A percentile compares a stretch with the other conserved stretches of the same genome.
Evolutionary conservation across 306 rosid genomes (phyloP).

Genomic region (Prunus mira): DNA sequence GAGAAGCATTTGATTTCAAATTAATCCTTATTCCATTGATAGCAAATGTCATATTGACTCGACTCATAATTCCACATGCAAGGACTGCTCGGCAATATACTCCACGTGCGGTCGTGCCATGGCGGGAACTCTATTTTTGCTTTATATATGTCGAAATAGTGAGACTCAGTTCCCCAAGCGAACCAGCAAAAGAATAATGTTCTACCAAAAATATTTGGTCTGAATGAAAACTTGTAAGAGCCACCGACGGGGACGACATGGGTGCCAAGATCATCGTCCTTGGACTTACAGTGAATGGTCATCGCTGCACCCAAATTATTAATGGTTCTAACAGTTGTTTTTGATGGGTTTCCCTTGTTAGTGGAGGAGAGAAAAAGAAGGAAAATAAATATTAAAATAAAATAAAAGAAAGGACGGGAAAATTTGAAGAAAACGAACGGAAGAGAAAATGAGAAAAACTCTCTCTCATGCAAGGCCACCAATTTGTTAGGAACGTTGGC

Average conservation of each 20-base stretch:
- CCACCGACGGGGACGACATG: not conserved
- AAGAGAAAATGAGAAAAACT: too few species aligned
- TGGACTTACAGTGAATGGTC: conserved; percentile 5
- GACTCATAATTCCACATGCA: not conserved
- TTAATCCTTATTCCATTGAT: not conserved
- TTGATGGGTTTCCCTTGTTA: too few species aligned
- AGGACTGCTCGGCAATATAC: not conserved
- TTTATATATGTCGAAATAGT: not conserved
- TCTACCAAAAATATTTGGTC: not conserved
- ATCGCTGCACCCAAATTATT: not conserved
- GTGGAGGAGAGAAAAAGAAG: too few species aligned
- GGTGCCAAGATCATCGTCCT: conserved; percentile 4
- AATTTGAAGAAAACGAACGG: too few species aligned
- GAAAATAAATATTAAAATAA: too few species aligned
- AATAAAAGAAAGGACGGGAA: too few species aligned
- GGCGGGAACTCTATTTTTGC: not conserved
- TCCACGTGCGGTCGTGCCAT: not conserved
- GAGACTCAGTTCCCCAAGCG: not conserved
- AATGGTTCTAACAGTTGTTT: not conserved
- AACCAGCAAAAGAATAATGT: not conserved
- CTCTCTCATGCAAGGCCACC: too few species aligned
- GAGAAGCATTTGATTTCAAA: not conserved
- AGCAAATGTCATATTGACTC: not conserved
- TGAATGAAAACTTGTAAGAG: not conserved
- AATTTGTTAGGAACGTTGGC: too few species aligned